Conservation (phyloP, 495 filamentous ascomycete genomes). For the Cryomyces minteri region DNA sequence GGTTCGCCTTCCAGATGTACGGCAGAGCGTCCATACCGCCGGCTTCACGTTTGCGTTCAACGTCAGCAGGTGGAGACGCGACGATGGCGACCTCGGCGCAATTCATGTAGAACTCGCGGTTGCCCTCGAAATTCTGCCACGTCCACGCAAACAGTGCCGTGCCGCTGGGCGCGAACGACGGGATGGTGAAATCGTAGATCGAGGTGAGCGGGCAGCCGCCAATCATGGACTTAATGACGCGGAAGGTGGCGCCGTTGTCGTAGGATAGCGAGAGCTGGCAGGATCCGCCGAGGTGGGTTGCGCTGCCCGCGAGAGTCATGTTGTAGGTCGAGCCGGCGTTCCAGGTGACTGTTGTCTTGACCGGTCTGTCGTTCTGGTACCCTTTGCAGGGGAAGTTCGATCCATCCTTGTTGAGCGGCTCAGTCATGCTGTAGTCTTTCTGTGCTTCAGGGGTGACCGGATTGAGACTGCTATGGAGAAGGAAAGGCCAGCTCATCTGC, state of each 20-base stretch:
- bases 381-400: conserved; percentile 49
- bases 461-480: conserved; percentile 34
- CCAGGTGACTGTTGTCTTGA: conserved; percentile 31
- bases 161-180: conserved; percentile 37
- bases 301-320: conserved; percentile 37
- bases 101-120: conserved; percentile 53
- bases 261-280: conserved; percentile 48
- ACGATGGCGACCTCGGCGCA: conserved; percentile 35
- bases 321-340: conserved; percentile 36
- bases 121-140: conserved; percentile 15
- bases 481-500: conserved; percentile 36
- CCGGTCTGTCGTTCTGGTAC: conserved; percentile 32
- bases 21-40: conserved; percentile 32
- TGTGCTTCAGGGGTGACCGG: conserved; percentile 20
- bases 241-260: conserved; percentile 41
- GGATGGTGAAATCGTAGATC: conserved; percentile 44
- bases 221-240: conserved; percentile 45
- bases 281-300: conserved; percentile 41
- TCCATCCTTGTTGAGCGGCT: conserved; percentile 29
- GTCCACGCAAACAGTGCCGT: conserved; percentile 47
- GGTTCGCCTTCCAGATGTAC: conserved; percentile 38
- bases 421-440: conserved; percentile 35
- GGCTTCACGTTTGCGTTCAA: conserved; percentile 4
- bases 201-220: conserved; percentile 37
- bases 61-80: conserved; percentile 1